phyloP scores from a whole-genome alignment of 371 early-diverging fungal genomes.

The Lichtheimia ramosa region DNA sequence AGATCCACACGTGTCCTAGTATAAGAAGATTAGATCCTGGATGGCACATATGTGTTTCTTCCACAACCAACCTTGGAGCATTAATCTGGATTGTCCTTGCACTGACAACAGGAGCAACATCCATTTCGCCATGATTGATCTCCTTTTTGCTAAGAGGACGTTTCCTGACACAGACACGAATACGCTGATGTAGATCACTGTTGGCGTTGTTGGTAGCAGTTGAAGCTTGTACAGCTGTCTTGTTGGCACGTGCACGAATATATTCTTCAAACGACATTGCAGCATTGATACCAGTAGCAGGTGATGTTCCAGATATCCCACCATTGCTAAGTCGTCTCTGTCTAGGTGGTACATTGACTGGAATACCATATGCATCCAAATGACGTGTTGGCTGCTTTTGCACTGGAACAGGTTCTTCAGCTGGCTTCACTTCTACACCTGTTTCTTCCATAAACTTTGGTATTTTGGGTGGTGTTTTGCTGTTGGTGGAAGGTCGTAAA shows the following conservation, averaged over 20 bases:
- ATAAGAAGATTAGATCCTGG: neutral
- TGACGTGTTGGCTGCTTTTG: conserved; percentile 13
- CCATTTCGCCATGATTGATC: conserved; percentile 67
- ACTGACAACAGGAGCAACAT: conserved; percentile 75
- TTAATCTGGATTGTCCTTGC: conserved; percentile 75
- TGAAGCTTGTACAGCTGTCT: neutral
- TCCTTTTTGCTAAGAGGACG: conserved; percentile 91
- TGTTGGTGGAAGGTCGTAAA: neutral
- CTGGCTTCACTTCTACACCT: conserved; percentile 5
- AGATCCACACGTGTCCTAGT: conserved; percentile 88
- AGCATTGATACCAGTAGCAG: conserved; percentile 2
- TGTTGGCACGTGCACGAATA: conserved; percentile 2
- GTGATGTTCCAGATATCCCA: neutral
- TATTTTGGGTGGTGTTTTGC: conserved; percentile 14
- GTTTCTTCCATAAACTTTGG: conserved; percentile 19
- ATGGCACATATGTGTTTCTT: neutral
- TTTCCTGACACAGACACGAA: conserved; percentile 97
- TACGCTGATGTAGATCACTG: conserved; percentile 69
- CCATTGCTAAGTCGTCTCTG: conserved; percentile 11
- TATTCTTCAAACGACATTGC: conserved; percentile 19
- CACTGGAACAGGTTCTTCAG: conserved; percentile 5
- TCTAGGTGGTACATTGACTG: conserved; percentile 7
- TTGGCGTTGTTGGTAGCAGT: neutral
- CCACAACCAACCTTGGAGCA: conserved; percentile 79
- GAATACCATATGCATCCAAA: conserved; percentile 23